Percentiles rank a stretch among this genome's conserved stretches.
phyloP scores from a whole-genome alignment of 164 flowering plant species.

The Vitis rupestris region DNA sequence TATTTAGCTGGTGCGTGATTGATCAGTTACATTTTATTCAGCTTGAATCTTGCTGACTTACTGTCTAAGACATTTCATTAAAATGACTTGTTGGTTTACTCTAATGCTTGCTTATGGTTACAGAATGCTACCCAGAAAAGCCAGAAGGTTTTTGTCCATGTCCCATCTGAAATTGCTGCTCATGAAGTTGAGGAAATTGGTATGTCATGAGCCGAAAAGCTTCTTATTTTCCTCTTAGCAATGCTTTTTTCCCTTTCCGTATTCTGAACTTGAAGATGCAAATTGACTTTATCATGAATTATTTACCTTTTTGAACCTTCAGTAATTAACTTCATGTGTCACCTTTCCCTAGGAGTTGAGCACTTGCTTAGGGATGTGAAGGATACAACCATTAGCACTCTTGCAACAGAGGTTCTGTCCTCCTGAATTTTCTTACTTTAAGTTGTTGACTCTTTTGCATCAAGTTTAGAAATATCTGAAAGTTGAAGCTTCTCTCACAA shows the following conservation, averaged over 20 bases:
- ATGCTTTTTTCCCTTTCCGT: neutral
- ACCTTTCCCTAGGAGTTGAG: constrained; percentile 70
- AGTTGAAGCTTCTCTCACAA: neutral
- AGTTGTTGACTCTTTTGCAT: too few species aligned
- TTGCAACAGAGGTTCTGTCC: constrained; percentile 83
- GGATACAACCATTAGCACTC: constrained; percentile 94
- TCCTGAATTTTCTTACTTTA: neutral
- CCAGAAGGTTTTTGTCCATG: constrained; percentile 96
- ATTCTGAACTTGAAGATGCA: neutral
- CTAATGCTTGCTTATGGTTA: neutral
- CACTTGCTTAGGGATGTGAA: constrained; percentile 98
- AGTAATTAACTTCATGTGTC: neutral
- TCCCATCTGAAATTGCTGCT: constrained; percentile 99
- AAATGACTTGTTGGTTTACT: neutral
- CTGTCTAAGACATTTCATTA: too few species aligned
- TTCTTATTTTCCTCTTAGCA: neutral
- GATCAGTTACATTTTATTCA: too few species aligned
- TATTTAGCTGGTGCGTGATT: too few species aligned
- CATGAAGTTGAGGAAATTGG: constrained; percentile 99
- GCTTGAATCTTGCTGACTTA: too few species aligned
- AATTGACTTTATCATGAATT: neutral
- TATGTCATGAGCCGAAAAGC: constrained; percentile 23
- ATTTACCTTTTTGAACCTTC: neutral
- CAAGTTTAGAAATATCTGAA: neutral
- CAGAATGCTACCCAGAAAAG: constrained; percentile 99